Conservation (phyloP, 768 basidiomycete species). For the Calocera viscosa region DNA sequence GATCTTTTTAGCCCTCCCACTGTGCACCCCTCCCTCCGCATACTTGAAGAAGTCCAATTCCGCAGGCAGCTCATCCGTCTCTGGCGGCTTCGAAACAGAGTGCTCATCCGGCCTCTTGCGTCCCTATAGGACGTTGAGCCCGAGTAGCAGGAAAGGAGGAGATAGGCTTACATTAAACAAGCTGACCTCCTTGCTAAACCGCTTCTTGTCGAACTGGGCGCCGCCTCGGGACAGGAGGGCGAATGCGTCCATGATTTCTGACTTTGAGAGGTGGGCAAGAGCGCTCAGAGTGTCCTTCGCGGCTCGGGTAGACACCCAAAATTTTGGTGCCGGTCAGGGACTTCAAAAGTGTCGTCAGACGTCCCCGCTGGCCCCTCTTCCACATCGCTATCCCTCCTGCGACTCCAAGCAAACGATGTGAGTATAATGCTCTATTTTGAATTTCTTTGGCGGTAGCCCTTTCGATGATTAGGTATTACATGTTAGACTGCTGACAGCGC, state of each 20-base stretch:
- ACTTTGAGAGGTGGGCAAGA: too few relatives aligned
- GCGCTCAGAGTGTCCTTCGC: too few relatives aligned
- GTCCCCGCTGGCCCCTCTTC: too few relatives aligned
- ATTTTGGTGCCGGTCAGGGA: neutral
- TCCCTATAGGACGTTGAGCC: slow-evolving; percentile 20
- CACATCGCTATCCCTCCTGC: too few relatives aligned
- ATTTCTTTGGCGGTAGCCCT: neutral
- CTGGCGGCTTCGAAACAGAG: neutral
- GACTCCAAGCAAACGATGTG: too few relatives aligned
- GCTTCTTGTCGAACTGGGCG: slow-evolving; percentile 61
- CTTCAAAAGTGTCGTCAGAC: neutral
- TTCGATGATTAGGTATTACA: slow-evolving; percentile 1
- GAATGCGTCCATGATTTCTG: slow-evolving; percentile 68
- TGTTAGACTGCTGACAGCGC: slow-evolving; percentile 7
- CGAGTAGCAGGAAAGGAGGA: neutral
- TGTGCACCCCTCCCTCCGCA: slow-evolving; percentile 41
- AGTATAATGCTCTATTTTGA: too few relatives aligned
- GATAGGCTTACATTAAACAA: slow-evolving; percentile 46
- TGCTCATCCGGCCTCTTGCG: slow-evolving; percentile 13
- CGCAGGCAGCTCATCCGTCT: slow-evolving; percentile 38
- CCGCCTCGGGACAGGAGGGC: slow-evolving; percentile 81
- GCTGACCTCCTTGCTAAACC: slow-evolving; percentile 54
- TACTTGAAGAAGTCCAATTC: slow-evolving; percentile 92
- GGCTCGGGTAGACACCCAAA: neutral
- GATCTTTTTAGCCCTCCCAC: slow-evolving; percentile 24